These are phyloP conservation scores for Aspergillus biplanus DNA, from an alignment of 495 filamentous ascomycete species.

Conservation along the genomic window DNA sequence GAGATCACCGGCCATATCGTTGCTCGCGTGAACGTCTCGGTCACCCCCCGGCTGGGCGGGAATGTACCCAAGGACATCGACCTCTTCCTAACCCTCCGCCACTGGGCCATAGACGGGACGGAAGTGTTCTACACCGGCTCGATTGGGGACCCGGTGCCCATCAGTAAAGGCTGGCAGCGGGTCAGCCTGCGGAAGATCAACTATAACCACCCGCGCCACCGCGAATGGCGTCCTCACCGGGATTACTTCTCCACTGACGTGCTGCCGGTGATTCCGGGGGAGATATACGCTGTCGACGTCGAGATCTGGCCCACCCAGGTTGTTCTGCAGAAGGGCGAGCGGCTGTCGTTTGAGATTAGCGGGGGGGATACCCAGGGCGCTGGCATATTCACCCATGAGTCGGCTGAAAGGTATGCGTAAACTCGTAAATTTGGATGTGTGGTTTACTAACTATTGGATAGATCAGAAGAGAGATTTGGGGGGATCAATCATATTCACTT, in stretches of 20 bases:
- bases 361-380: background rate
- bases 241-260: conserved; percentile 57
- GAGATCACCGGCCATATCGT: conserved; percentile 64
- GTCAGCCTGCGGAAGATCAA: conserved; percentile 12
- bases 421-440: background rate
- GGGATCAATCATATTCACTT: background rate
- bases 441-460: background rate
- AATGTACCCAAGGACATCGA: conserved; percentile 63
- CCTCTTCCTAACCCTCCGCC: conserved; percentile 61
- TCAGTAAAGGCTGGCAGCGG: conserved; percentile 38
- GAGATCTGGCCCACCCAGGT: conserved; percentile 69
- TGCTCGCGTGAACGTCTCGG: conserved; percentile 58
- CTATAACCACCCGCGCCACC: conserved; percentile 27
- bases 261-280: conserved; percentile 44
- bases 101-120: conserved; percentile 49
- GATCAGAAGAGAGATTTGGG: background rate
- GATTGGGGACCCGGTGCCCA: conserved; percentile 42
- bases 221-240: conserved; percentile 54
- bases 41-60: too few species aligned
- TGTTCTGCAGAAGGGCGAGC: conserved; percentile 50
- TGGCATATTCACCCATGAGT: conserved; percentile 7
- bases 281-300: conserved; percentile 59
- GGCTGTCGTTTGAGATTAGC: background rate
- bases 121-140: conserved; percentile 64
- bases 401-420: background rate